Percentiles rank a stretch among this genome's conserved stretches.
Evolutionary conservation across 2,329 filamentous ascomycete genomes (phyloP).

Genomic region (Lasiodiplodia sp.): DNA sequence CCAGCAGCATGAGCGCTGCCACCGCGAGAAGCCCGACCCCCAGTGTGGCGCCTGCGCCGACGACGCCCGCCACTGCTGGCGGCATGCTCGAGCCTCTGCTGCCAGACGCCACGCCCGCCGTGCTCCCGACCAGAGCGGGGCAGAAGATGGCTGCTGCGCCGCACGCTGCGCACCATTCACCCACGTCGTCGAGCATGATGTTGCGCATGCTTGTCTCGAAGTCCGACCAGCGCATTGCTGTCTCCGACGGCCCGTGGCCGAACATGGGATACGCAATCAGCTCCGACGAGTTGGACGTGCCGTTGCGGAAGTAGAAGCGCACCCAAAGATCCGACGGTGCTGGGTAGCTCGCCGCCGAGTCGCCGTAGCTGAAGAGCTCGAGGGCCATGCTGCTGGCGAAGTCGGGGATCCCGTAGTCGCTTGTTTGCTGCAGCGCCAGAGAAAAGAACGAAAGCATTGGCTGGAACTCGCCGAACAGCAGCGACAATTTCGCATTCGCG

Average conservation of each 20-base stretch:
- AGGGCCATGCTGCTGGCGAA: conserved; percentile 59
- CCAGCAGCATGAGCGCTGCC: conserved; percentile 51
- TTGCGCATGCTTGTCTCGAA: conserved; percentile 55
- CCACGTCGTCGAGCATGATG: conserved; percentile 52
- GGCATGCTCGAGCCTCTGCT: conserved; percentile 29
- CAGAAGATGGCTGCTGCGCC: conserved; percentile 59
- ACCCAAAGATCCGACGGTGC: conserved; percentile 57
- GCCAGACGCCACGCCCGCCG: conserved; percentile 7
- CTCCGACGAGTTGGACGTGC: conserved; percentile 49
- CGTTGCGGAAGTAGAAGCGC: conserved; percentile 65
- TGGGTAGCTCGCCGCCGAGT: conserved; percentile 45
- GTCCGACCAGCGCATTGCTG: conserved; percentile 58
- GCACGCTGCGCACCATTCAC: conserved; percentile 62
- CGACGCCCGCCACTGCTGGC: conserved; percentile 61
- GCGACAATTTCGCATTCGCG: conserved; percentile 42
- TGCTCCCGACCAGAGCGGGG: conserved; percentile 38
- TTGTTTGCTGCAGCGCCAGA: conserved; percentile 39
- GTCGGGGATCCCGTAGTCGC: conserved; percentile 53
- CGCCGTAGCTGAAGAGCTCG: conserved; percentile 56
- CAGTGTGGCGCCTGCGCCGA: conserved; percentile 62
- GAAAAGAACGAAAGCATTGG: conserved; percentile 61
- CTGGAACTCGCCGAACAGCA: conserved; percentile 58
- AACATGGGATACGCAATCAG: conserved; percentile 60
- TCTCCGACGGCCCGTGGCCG: conserved; percentile 50
- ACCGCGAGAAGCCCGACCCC: conserved; percentile 52